These are phyloP conservation scores for Gamarada debralockiae DNA, from an alignment of 495 filamentous ascomycete species.

Conservation along the genomic window DNA sequence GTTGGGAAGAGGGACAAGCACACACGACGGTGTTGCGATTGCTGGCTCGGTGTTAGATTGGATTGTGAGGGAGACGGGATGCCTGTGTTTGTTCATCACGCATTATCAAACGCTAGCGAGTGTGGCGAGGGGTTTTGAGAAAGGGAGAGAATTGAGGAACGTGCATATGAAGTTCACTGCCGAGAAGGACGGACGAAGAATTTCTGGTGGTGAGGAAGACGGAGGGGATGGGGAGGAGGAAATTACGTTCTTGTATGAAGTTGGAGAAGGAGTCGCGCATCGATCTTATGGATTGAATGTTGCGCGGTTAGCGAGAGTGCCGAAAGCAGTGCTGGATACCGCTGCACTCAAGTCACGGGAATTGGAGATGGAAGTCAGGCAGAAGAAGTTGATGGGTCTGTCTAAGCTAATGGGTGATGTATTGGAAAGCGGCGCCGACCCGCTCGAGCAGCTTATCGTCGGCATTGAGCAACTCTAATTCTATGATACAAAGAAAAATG, in stretches of 20 bases:
- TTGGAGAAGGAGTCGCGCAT: conserved; percentile 86
- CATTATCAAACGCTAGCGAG: conserved; percentile 86
- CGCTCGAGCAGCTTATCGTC: conserved; percentile 18
- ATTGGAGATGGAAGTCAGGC: conserved; percentile 70
- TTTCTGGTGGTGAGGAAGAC: background rate
- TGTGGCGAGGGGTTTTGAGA: conserved; percentile 76
- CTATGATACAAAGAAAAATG: conserved; percentile 2
- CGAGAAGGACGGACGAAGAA: conserved; percentile 6
- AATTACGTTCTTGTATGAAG: conserved; percentile 80
- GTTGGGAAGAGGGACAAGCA: conserved; percentile 85
- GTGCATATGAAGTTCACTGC: conserved; percentile 45
- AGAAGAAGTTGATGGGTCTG: conserved; percentile 47
- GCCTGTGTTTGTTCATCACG: conserved; percentile 90
- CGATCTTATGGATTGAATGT: conserved; percentile 94
- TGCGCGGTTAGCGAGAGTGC: conserved; percentile 79
- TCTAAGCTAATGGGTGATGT: conserved; percentile 42
- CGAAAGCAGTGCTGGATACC: conserved; percentile 67
- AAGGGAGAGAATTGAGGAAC: conserved; percentile 33
- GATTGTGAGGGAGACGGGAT: conserved; percentile 67
- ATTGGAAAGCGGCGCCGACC: conserved; percentile 9
- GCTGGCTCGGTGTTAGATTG: conserved; percentile 86
- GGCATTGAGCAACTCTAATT: conserved; percentile 24
- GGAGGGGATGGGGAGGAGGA: conserved; percentile 40
- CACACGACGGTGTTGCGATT: conserved; percentile 95
- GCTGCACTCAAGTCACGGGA: conserved; percentile 75